These are phyloP conservation scores for Backusella parvicylindrica DNA, from an alignment of 192 early-diverging fungal genomes.

Conservation along the genomic window DNA sequence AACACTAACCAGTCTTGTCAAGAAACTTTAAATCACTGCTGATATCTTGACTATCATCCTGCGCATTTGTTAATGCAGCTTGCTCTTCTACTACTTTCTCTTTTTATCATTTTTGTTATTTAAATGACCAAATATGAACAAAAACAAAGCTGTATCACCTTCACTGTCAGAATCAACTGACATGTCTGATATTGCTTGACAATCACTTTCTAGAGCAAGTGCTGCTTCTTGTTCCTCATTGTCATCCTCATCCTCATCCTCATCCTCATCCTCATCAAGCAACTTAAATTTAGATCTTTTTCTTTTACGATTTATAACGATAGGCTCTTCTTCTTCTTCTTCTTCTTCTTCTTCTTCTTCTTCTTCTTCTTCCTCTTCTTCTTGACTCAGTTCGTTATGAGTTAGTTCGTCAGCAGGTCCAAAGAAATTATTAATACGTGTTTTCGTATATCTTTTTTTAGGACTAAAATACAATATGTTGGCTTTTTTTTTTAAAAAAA, in stretches of 20 bases:
- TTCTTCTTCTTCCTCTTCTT: neutral
- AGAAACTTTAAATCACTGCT: constrained; percentile 3
- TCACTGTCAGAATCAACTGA: constrained; percentile 3
- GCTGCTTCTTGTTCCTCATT: neutral
- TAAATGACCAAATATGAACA: neutral
- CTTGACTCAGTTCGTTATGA: neutral
- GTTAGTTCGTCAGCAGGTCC: neutral
- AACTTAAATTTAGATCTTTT: neutral
- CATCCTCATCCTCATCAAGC: neutral
- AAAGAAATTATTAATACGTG: neutral
- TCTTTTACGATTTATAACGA: neutral
- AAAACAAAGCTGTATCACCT: neutral
- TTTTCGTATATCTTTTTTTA: neutral
- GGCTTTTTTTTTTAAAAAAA: neutral
- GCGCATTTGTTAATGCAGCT: neutral
- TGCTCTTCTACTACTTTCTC: neutral
- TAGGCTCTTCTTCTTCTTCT: neutral
- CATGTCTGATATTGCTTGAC: neutral
- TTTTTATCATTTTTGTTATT: neutral
- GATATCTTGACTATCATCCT: neutral
- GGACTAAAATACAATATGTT: neutral
- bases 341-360: neutral
- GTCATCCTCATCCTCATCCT: neutral
- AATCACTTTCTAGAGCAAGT: neutral
- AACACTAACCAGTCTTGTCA: neutral